phyloP scores from a whole-genome alignment of 2,329 filamentous ascomycete genomes.

The Pestalotiopsis sp. region DNA sequence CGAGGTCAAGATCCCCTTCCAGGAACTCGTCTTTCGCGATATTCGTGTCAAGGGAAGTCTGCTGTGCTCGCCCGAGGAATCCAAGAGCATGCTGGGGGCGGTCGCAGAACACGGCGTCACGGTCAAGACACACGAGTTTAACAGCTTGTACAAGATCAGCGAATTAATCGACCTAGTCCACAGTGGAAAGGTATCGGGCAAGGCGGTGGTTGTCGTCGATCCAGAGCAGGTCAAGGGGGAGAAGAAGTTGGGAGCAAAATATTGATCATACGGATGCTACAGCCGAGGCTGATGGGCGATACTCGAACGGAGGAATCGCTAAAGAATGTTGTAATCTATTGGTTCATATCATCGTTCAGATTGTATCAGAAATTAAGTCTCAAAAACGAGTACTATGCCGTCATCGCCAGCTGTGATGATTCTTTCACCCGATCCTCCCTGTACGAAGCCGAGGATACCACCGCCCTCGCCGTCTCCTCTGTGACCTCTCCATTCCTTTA shows the following conservation, averaged over 20 bases:
- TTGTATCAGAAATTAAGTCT: conserved; percentile 41
- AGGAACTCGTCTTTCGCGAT: conserved; percentile 43
- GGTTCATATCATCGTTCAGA: not conserved
- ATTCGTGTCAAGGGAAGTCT: conserved; percentile 34
- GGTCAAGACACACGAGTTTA: conserved; percentile 52
- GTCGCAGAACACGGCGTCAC: conserved; percentile 47
- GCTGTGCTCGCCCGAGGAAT: conserved; percentile 43
- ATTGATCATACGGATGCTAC: not conserved
- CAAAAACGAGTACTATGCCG: conserved; percentile 68
- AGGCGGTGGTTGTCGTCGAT: conserved; percentile 56
- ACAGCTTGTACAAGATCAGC: conserved; percentile 52
- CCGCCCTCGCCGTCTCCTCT: conserved; percentile 82
- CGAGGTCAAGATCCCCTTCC: conserved; percentile 60
- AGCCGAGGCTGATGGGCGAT: not conserved
- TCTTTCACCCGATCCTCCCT: conserved; percentile 71
- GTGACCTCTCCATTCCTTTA: conserved; percentile 91
- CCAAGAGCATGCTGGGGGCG: conserved; percentile 46
- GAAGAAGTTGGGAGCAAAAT: conserved; percentile 19
- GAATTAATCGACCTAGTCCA: conserved; percentile 51
- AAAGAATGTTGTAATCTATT: not conserved
- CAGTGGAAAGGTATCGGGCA: conserved; percentile 55
- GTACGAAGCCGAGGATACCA: conserved; percentile 88
- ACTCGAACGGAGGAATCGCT: not conserved
- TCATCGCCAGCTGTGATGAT: conserved; percentile 94
- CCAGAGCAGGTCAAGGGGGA: conserved; percentile 34